phyloP scores from a whole-genome alignment of 805 yeast genomes.

The Lipomyces chichibuensis region DNA sequence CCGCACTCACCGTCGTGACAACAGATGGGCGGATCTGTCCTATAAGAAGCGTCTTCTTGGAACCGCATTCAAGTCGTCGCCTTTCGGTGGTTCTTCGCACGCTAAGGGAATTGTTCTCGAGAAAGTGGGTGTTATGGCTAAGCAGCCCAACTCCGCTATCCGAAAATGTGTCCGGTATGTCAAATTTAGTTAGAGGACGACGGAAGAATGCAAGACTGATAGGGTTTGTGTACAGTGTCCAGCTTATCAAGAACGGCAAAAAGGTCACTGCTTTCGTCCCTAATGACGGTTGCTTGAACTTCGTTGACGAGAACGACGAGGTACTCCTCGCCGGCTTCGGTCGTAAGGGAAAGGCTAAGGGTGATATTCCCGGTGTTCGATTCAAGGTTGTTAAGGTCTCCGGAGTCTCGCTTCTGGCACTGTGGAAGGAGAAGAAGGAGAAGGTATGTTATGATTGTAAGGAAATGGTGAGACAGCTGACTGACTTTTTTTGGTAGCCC shows the following conservation, averaged over 20 bases:
- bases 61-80: constrained; percentile 99
- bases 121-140: constrained; percentile 99
- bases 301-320: constrained; percentile 99
- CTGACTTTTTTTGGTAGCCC: background rate
- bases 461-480: background rate
- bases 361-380: constrained; percentile 99
- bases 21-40: constrained; percentile 99
- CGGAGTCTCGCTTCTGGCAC: constrained; percentile 99
- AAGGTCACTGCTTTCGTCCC: constrained; percentile 99
- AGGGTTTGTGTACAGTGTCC: constrained; percentile 57
- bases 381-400: constrained; percentile 99
- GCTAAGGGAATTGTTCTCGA: constrained; percentile 99
- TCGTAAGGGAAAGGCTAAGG: constrained; percentile 99
- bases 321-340: constrained; percentile 99
- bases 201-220: background rate
- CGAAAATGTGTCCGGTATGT: constrained; percentile 96
- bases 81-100: constrained; percentile 99
- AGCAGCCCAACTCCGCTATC: constrained; percentile 99
- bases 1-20: constrained; percentile 99
- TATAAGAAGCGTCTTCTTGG: constrained; percentile 99
- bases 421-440: constrained; percentile 99
- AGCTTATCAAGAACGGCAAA: constrained; percentile 99
- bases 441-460: constrained; percentile 81
- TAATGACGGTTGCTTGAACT: constrained; percentile 99
- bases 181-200: background rate